Percentiles rank a stretch among this genome's conserved stretches.
Conservation (phyloP, 805 yeast genomes). For the Candida ovalis region DNA sequence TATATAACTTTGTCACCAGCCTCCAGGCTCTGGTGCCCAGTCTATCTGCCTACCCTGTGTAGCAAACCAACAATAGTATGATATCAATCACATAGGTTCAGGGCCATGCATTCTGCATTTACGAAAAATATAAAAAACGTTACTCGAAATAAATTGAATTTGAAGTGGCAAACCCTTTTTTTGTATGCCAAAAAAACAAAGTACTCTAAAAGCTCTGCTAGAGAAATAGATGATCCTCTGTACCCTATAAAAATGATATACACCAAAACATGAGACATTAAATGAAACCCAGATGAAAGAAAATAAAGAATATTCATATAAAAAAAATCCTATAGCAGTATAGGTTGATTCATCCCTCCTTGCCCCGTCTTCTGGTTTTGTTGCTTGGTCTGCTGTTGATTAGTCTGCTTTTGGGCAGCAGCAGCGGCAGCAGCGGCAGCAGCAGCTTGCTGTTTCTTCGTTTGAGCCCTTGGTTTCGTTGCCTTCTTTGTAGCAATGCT, state of each 20-base stretch:
- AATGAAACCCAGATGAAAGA: background rate
- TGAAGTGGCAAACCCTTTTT: too few relatives aligned
- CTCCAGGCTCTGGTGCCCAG: too few relatives aligned
- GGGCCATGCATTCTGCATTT: too few relatives aligned
- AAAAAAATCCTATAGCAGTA: slow-evolving; percentile 3
- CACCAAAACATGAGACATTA: background rate
- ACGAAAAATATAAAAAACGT: too few relatives aligned
- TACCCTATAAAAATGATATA: background rate
- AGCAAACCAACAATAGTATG: too few relatives aligned
- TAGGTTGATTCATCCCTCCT: slow-evolving; percentile 5
- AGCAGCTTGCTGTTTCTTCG: slow-evolving; percentile 8
- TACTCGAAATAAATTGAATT: too few relatives aligned
- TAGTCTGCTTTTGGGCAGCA: background rate
- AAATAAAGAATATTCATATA: background rate
- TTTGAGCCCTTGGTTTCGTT: slow-evolving; percentile 7
- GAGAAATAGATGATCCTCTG: background rate
- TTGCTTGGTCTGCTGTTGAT: background rate
- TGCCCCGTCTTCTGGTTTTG: background rate
- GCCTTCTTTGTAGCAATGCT: slow-evolving; percentile 5
- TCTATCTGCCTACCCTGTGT: too few relatives aligned
- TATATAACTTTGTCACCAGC: too few relatives aligned
- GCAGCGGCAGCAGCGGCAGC: slow-evolving; percentile 1
- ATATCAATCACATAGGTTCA: too few relatives aligned
- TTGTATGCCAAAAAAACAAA: too few relatives aligned
- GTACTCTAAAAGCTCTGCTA: too few relatives aligned